A percentile compares a stretch with the other conserved stretches of the same genome.
Conservation (phyloP, 2,329 filamentous ascomycete genomes). For the Lasiodiplodia sp. region DNA sequence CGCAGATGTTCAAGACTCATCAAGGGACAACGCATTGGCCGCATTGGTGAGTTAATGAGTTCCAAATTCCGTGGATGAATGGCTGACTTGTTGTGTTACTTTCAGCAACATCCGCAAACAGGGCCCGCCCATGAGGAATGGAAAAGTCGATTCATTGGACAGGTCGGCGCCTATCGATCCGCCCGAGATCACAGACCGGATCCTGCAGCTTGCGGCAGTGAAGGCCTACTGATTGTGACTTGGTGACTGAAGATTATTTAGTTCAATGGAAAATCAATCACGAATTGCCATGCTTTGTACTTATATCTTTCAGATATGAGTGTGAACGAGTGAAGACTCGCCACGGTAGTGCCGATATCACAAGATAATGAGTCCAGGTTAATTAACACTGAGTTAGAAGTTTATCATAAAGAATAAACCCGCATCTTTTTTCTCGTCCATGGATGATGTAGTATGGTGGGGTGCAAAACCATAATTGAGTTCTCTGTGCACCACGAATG, state of each 20-base stretch:
- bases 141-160: slow-evolving; percentile 11
- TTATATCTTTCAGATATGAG: too few relatives aligned
- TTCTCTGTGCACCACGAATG: too few relatives aligned
- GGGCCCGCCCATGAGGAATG: slow-evolving; percentile 13
- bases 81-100: background rate
- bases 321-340: too few relatives aligned
- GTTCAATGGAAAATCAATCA: background rate
- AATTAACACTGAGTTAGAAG: too few relatives aligned
- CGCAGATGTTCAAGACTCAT: slow-evolving; percentile 31
- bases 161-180: slow-evolving; percentile 7
- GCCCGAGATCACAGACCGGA: slow-evolving; percentile 8
- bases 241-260: background rate
- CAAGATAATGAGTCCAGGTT: too few relatives aligned
- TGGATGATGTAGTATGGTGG: too few relatives aligned
- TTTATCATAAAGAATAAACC: too few relatives aligned
- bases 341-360: too few relatives aligned
- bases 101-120: slow-evolving; percentile 14
- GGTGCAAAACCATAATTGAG: too few relatives aligned
- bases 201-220: slow-evolving; percentile 6
- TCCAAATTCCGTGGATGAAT: background rate
- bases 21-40: slow-evolving; percentile 25
- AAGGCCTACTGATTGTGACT: background rate
- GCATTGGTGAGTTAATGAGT: slow-evolving; percentile 14
- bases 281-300: too few relatives aligned
- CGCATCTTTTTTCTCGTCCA: too few relatives aligned